These are phyloP conservation scores for Camelina sativa DNA, from an alignment of 345 rosid species.

Conservation along the genomic window DNA sequence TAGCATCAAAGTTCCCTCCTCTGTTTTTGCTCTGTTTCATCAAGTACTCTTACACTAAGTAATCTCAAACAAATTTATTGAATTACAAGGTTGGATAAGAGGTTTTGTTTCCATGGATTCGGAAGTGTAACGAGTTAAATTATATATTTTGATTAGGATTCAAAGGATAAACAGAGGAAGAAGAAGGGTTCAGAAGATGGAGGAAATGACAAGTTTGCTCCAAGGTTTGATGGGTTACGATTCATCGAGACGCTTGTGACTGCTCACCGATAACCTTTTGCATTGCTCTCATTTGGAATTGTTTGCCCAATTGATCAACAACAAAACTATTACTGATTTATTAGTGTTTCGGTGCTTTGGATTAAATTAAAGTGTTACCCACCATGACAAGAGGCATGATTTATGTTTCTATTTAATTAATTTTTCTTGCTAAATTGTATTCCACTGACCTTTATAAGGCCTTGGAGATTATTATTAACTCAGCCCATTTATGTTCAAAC, in stretches of 20 bases:
- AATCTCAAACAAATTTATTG: neutral
- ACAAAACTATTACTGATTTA: conserved; percentile 18
- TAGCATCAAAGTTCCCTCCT: conserved; percentile 7
- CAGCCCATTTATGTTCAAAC: conserved; percentile 30
- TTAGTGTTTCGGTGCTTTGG: conserved; percentile 11
- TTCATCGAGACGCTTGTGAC: conserved; percentile 94
- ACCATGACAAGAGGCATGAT: conserved; percentile 12
- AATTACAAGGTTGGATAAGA: neutral
- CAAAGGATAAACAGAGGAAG: conserved; percentile 47
- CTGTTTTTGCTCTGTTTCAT: conserved; percentile 28
- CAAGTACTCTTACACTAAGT: neutral
- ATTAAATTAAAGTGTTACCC: conserved; percentile 15
- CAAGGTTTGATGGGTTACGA: conserved; percentile 82
- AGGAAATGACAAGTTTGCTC: conserved; percentile 60
- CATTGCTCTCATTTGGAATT: conserved; percentile 14
- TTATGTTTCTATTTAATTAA: neutral
- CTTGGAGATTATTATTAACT: neutral
- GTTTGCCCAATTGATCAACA: conserved; percentile 14
- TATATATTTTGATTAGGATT: conserved; percentile 33
- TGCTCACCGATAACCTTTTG: conserved; percentile 65
- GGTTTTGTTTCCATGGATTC: neutral
- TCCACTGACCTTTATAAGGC: neutral
- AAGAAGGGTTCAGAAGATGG: conserved; percentile 43
- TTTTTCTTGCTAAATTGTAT: neutral
- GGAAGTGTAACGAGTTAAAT: neutral